Evolutionary conservation across 352 stramenopile species (phyloP).

Genomic region (Plasmopara muralis): DNA sequence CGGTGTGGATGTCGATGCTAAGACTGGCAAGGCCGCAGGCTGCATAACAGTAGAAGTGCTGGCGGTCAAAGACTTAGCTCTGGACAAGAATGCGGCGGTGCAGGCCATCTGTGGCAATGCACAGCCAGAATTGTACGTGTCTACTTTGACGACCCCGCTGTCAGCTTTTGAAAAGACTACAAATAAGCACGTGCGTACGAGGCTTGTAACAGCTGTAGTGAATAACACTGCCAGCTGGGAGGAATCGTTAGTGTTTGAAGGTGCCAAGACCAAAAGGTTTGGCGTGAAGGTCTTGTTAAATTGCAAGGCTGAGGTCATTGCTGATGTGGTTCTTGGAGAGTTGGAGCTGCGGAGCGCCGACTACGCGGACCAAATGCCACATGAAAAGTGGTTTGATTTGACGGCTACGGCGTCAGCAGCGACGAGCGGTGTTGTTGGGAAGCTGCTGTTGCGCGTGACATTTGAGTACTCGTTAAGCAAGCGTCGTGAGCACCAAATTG

Average conservation of each 20-base stretch:
- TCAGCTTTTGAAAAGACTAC: slow-evolving; percentile 60
- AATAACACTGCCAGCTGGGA: slow-evolving; percentile 34
- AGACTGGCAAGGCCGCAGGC: slow-evolving; percentile 52
- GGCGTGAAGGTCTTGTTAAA: slow-evolving; percentile 59
- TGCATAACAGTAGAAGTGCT: slow-evolving; percentile 47
- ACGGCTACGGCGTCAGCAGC: slow-evolving; percentile 28
- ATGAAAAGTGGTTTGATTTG: slow-evolving; percentile 53
- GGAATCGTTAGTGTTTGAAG: slow-evolving; percentile 49
- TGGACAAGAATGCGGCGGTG: slow-evolving; percentile 24
- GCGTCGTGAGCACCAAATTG: slow-evolving; percentile 36
- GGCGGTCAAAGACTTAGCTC: slow-evolving; percentile 27
- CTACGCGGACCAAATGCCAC: slow-evolving; percentile 51
- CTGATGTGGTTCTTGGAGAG: slow-evolving; percentile 66
- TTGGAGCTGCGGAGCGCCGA: slow-evolving; percentile 41
- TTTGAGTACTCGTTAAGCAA: slow-evolving; percentile 54
- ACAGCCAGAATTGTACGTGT: slow-evolving; percentile 46
- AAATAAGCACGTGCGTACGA: slow-evolving; percentile 62
- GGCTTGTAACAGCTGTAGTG: slow-evolving; percentile 14
- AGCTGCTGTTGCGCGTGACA: slow-evolving; percentile 47
- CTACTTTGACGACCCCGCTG: slow-evolving; percentile 46
- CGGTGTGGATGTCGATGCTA: slow-evolving; percentile 57
- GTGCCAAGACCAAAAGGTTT: slow-evolving; percentile 61
- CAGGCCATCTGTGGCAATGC: slow-evolving; percentile 24
- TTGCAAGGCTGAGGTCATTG: slow-evolving; percentile 47
- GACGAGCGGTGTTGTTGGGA: slow-evolving; percentile 19